Evolutionary conservation across 306 rosid species (phyloP), one percentile per base, ranked within the genome.

Genomic region (Rosa chinensis): DNA sequence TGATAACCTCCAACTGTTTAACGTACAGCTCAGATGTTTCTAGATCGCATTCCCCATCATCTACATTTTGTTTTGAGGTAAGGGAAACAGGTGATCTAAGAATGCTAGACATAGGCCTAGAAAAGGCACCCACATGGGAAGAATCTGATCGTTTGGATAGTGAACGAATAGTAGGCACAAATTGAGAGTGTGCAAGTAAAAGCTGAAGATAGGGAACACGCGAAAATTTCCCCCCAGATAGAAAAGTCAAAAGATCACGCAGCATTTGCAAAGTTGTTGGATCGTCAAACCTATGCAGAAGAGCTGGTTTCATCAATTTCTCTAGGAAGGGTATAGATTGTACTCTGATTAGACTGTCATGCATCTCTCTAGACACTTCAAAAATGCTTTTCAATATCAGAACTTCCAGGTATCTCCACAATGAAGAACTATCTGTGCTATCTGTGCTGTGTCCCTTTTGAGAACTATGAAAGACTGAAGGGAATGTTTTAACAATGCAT

Each of bases 161-260:
- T 43, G 89, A 89, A 68, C 76, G 85, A 53, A 94, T 80, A 67
- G 90, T 88, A 64, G 90, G 79, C 52, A 89, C 95, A 89, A 94
- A 92, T 40, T 94, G 97, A 79, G 97, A 92, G 88, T 94, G 97
- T 40, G 93, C 87, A 79, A 92, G 90, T 67, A 94, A 83, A 77
- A 94, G 90, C 78, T 87, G 92, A 43, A 92, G 91, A 85, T 89
- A 85, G 80, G 84, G 75, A 74, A 81, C 89, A 77, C 75, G 82
- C 17, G 89, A 83, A 80, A 92, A 83, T 70, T 69, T 85, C 17
- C 97, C 93, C 47, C 85, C 92, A 17, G 77, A 80, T 63, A 94
- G 85, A 80, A 66, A 84, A 70, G 71, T 70, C 74, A 92, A 69
- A 69, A 94, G 79, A 72, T 80, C 71, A 37, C 73, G 87, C 77